Base-by-base conservation (phyloP, 371 early-diverging fungal species). In the Mucor velutinosus region DNA sequence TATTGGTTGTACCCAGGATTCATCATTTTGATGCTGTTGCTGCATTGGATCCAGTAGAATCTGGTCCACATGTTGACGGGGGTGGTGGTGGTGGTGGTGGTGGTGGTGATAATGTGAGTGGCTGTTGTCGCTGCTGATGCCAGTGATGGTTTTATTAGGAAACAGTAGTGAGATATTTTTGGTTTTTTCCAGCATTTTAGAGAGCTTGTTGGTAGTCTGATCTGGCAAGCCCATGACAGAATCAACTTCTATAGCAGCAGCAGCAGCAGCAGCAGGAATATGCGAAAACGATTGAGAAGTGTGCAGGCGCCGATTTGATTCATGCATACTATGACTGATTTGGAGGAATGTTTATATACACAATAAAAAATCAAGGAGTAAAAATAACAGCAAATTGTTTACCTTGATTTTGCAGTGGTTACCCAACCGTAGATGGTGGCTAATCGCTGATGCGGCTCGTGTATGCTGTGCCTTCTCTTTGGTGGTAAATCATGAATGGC, bases 391-490 rank as follows among this genome's bases (percentile, higher is more conserved):
- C 7, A 41, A 32, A 12, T 12, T 35, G 1, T 12, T 64, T 60
- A 47, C 47, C 47, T 62, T 62, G 47, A 5, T n/a, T 32, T 56
- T 45, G 65, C 62, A 23, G 58, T 29, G 43, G 76, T 80, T 11
- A 83, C 84, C 87, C 88, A 87, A 11, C 86, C 86, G 69, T 86
- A 86, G 21, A 87, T 86, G 1, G 81, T 80, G 5, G 86, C 84
- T 4, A 87, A 72, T 5, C 83, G 72, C 17, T 76, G 66, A 49
- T 81, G 84, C 62, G 85, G 86, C 39, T 75, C 76, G 51, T 74
- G 77, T 51, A 86, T 77, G 64, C 86, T 85, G 61, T 78, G 86
- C 55, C 86, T 74, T 59, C 86, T 70, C 56, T 75, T 78, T 21
- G 74, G 70, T 32, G 69, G 21, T 35, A 19, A 11, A 30, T 63